phyloP scores from a whole-genome alignment of 345 rosid species.

The Nephelium lappaceum region DNA sequence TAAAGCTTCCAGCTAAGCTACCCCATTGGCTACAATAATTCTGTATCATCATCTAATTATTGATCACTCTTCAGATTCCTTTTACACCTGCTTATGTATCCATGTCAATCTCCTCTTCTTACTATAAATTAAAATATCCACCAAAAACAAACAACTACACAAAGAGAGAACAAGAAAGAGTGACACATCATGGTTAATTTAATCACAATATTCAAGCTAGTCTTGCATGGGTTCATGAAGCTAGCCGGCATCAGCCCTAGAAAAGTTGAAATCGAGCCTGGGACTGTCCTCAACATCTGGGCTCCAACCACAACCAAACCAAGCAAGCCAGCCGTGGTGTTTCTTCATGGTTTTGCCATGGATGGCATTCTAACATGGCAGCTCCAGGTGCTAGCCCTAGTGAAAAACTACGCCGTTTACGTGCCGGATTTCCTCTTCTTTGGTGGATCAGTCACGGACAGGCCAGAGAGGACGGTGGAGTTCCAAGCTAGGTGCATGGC shows the following conservation, averaged over 20 bases:
- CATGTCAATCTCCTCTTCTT: neutral
- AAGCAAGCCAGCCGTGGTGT: conserved; percentile 31
- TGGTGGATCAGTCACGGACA: too few relatives aligned
- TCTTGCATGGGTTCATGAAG: too few relatives aligned
- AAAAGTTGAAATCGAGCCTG: conserved; percentile 35
- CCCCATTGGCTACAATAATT: too few relatives aligned
- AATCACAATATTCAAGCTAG: too few relatives aligned
- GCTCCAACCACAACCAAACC: conserved; percentile 21
- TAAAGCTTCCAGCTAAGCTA: too few relatives aligned
- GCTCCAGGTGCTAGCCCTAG: conserved; percentile 39
- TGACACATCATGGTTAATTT: neutral
- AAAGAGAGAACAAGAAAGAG: neutral
- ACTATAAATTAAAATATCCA: neutral
- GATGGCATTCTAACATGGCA: conserved; percentile 49
- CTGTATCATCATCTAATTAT: too few relatives aligned
- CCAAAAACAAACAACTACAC: too few relatives aligned
- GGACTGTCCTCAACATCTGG: conserved; percentile 46
- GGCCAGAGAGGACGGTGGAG: conserved; percentile 7
- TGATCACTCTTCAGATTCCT: too few relatives aligned
- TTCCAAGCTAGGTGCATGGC: conserved; percentile 53
- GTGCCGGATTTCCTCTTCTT: conserved; percentile 55
- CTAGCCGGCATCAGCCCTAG: too few relatives aligned
- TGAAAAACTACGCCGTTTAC: conserved; percentile 37
- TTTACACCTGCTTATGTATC: neutral
- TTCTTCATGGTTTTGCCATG: conserved; percentile 42